A percentile compares a stretch with the other conserved stretches of the same genome.
Evolutionary conservation across 2,329 filamentous ascomycete genomes (phyloP).

Genomic region (Mycocentrospora acerina): DNA sequence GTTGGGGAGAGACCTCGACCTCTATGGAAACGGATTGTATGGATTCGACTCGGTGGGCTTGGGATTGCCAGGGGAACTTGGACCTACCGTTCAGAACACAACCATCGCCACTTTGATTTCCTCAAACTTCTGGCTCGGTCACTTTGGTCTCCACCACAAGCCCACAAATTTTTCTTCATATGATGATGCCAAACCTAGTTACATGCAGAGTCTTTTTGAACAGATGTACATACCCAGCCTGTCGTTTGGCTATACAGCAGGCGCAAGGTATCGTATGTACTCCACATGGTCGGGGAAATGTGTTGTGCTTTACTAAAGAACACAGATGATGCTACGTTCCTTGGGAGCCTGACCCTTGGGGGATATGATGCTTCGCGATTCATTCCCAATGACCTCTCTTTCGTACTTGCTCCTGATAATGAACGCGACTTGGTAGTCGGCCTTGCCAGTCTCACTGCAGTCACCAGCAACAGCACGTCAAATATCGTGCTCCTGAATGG

Average conservation of each 20-base stretch:
- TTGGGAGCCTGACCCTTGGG: constrained; percentile 62
- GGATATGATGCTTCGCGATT: constrained; percentile 69
- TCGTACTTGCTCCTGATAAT: constrained; percentile 58
- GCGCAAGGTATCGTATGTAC: constrained; percentile 67
- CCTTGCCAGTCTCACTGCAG: constrained; percentile 45
- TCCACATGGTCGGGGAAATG: not conserved
- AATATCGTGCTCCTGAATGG: constrained; percentile 41
- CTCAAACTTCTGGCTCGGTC: constrained; percentile 48
- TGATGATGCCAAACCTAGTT: constrained; percentile 58
- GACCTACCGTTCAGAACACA: constrained; percentile 46
- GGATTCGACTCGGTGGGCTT: constrained; percentile 55
- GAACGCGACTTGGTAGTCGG: constrained; percentile 63
- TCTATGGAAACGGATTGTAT: constrained; percentile 64
- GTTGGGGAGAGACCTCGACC: constrained; percentile 57
- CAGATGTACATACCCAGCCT: constrained; percentile 65
- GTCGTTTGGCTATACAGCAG: constrained; percentile 75
- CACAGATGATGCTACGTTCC: constrained; percentile 37
- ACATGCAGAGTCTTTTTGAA: constrained; percentile 54
- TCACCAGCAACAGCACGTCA: constrained; percentile 17
- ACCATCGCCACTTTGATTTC: constrained; percentile 45
- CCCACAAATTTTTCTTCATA: constrained; percentile 54
- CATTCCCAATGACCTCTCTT: constrained; percentile 60
- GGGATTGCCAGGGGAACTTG: constrained; percentile 41
- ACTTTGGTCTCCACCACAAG: constrained; percentile 52
- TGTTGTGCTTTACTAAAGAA: constrained; percentile 7